Conservation (phyloP, 116 monocot species). For the Dioscorea cayenensis region DNA sequence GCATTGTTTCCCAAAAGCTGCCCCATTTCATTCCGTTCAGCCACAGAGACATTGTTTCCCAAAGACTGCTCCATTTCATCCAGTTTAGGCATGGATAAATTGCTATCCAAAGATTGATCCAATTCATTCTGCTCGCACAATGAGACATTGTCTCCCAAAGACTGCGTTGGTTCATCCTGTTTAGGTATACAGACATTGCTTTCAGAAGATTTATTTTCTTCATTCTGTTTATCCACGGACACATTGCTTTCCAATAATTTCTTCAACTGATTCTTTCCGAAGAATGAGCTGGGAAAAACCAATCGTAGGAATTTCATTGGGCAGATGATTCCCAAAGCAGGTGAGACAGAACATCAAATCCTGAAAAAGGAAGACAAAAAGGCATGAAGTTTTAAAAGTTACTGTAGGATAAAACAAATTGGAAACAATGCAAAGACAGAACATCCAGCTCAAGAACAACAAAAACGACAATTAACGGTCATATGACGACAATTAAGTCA, state of each 20-base stretch:
- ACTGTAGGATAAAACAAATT: too few relatives aligned
- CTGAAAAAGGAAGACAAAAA: not conserved
- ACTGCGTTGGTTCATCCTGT: too few relatives aligned
- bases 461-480: too few relatives aligned
- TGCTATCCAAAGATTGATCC: too few relatives aligned
- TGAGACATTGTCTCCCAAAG: too few relatives aligned
- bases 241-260: slow-evolving; percentile 2
- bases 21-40: not conserved
- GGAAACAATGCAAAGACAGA: too few relatives aligned
- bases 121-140: too few relatives aligned
- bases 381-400: too few relatives aligned
- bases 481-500: too few relatives aligned
- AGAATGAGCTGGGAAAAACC: slow-evolving; percentile 5
- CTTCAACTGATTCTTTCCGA: not conserved
- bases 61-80: not conserved
- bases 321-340: not conserved
- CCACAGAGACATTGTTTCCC: not conserved
- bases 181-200: not conserved
- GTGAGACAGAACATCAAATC: not conserved
- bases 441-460: too few relatives aligned
- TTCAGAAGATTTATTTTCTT: not conserved
- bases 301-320: slow-evolving; percentile 1
- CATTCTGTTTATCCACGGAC: not conserved
- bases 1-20: not conserved
- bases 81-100: not conserved